phyloP scores from a whole-genome alignment of 1,139 yeast species.

The Nakaseomyces kungkrabaensis region DNA sequence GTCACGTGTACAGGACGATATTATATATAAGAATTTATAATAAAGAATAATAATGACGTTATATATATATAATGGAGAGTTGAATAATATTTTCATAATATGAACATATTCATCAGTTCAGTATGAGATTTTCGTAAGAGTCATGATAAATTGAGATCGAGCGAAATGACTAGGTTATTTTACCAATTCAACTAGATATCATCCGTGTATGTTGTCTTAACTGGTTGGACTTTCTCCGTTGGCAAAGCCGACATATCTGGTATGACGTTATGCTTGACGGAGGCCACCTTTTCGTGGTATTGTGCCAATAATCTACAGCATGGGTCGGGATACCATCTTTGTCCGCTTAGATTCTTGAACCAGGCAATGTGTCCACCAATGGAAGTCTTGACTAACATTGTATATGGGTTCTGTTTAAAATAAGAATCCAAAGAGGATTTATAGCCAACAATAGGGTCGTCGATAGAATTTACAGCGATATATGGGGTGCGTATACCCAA shows the following conservation, averaged over 20 bases:
- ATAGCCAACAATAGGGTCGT: constrained; percentile 50
- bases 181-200: background rate
- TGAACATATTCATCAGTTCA: too few species aligned
- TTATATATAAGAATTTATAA: too few species aligned
- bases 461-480: constrained; percentile 40
- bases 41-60: too few species aligned
- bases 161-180: too few species aligned
- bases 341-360: constrained; percentile 38
- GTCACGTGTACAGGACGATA: too few species aligned
- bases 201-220: constrained; percentile 8
- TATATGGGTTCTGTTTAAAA: constrained; percentile 44
- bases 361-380: constrained; percentile 61
- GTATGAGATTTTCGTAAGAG: too few species aligned
- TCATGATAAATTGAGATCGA: too few species aligned
- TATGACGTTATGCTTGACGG: background rate
- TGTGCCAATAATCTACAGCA: constrained; percentile 29
- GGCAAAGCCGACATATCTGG: constrained; percentile 4
- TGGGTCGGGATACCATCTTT: constrained; percentile 48
- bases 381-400: constrained; percentile 44
- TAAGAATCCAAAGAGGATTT: constrained; percentile 41
- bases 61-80: too few species aligned
- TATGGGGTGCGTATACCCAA: constrained; percentile 44
- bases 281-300: constrained; percentile 22
- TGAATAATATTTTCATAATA: too few species aligned
- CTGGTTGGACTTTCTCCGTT: constrained; percentile 4